Evolutionary conservation across 768 basidiomycete genomes (phyloP), one percentile per base, ranked within the genome.

Genomic region (Agaricus subrufescens): DNA sequence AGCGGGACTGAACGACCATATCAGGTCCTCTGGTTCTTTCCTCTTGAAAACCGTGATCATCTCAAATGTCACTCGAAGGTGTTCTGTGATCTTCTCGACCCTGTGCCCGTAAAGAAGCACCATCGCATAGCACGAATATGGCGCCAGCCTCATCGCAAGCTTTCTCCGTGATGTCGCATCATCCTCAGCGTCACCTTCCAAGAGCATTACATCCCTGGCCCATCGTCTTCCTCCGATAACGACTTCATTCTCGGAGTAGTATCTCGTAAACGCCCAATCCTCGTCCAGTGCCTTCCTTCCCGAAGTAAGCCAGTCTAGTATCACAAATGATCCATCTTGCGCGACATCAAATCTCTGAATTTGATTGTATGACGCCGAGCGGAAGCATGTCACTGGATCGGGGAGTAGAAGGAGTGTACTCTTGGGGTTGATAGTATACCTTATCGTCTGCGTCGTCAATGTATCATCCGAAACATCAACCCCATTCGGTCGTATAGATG

Each of bases 371-470:
- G 81, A 81, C 7, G 96, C 91, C 23, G 78, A 75, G 27, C 82
- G 81, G 73, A 96, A 98, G 69, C 94, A 97, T 23, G 94, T 93
- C 47, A 97, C 91, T 25, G 94, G 92, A 64, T 96, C 90, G 1
- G 94, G 95, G 29, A 98, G 82, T 47, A 97, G 78, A 64, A 94
- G 83, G 49, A 98, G 76, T 2, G 81, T 73, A 39, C 85, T 76
- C 0, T 69, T 64, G 1, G 80, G 63, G 4, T 75, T 71, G 47
- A 97, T 69, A 8, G 64, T 71, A 50, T 86, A 84, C 40, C 79
- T 75, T 65, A 89, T 73, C n/a, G 73, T 73, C 66, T 94, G 91
- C 40, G 69, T 75, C 5, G 91, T 94, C 48, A 62, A 53, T 48
- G 69, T 50, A 39, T 56, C 48, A 60, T 46, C 48, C 46, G 39